Base-by-base conservation (phyloP, 306 rosid species). In the Inga leiocalycina region DNA sequence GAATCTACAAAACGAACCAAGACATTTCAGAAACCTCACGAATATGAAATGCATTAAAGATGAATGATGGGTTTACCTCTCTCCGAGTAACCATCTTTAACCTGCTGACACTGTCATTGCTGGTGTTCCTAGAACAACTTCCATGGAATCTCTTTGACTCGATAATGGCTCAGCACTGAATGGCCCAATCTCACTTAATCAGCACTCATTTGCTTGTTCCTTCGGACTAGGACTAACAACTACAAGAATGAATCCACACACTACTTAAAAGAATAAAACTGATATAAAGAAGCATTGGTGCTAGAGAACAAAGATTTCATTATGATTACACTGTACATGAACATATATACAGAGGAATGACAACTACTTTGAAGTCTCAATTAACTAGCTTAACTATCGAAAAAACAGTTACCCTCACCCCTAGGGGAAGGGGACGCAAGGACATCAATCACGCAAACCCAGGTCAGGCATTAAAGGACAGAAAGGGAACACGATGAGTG, bases 1-100 rank as follows among this genome's bases (percentile, higher is more conserved):
- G 88, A 80, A 87, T 75, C 95, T 91, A 57, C n/a, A 75, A 19
- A 27, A 39, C 27, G 49, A 51, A 19, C 39, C 57, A 46, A 13
- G 54, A 24, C n/a, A 45, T 72, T 72, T 22, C 56, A 45, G 64
- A 61, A 43, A 45, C 44, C 59, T 3, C 71, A 24, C 13, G 43
- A n/a, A 69, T 14, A 52, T 41, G 56, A 35, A 65, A 49, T 65
- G n/a, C 46, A 37, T 39, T 15, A 75, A 46, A 46, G 44, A 48
- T 45, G 13, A 27, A 32, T 59, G 12, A 37, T 13, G 4, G 20
- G 17, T 46, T 49, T 64, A 86, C 87, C 87, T 83, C 85, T 80
- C 74, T 80, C 75, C 89, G 85, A 24, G 81, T 80, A 15, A 49
- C 61, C 74, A 71, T 83, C 61, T 72, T 85, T 76, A 59, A 81